These are phyloP conservation scores for Cyberlindnera galapagoensis DNA, from an alignment of 805 yeast genomes.

Conservation along the genomic window DNA sequence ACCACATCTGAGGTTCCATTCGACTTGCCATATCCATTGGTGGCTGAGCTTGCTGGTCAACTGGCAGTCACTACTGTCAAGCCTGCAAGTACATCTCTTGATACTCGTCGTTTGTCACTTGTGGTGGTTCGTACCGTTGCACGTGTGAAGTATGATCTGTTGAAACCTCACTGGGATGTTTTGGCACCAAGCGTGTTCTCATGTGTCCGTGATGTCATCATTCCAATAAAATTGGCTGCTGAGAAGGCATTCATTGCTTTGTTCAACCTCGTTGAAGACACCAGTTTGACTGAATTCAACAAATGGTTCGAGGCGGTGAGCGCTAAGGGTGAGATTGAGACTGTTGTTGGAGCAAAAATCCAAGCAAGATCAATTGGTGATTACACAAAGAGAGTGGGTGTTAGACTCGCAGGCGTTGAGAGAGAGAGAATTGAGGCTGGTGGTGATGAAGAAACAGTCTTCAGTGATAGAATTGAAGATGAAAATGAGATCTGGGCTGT, in stretches of 20 bases:
- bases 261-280: conserved; percentile 68
- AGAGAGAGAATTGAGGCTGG: conserved; percentile 85
- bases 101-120: conserved; percentile 73
- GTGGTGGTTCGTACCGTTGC: conserved; percentile 72
- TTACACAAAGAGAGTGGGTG: conserved; percentile 86
- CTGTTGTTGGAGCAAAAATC: conserved; percentile 41
- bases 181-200: conserved; percentile 72
- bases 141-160: conserved; percentile 47
- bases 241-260: conserved; percentile 80
- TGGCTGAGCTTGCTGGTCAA: conserved; percentile 39
- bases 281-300: conserved; percentile 43
- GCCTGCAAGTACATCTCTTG: conserved; percentile 59
- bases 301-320: conserved; percentile 52
- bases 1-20: conserved; percentile 26
- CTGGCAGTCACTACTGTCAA: conserved; percentile 42
- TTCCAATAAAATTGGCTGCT: conserved; percentile 91
- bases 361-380: conserved; percentile 76
- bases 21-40: conserved; percentile 35
- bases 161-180: conserved; percentile 46
- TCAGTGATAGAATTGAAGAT: conserved; percentile 80
- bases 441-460: conserved; percentile 82
- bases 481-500: conserved; percentile 85
- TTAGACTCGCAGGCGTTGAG: conserved; percentile 78
- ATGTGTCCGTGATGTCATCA: conserved; percentile 79
- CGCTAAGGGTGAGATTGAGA: conserved; percentile 29